phyloP scores from a whole-genome alignment of 371 early-diverging fungal species.

The Rhizopus microsporus region DNA sequence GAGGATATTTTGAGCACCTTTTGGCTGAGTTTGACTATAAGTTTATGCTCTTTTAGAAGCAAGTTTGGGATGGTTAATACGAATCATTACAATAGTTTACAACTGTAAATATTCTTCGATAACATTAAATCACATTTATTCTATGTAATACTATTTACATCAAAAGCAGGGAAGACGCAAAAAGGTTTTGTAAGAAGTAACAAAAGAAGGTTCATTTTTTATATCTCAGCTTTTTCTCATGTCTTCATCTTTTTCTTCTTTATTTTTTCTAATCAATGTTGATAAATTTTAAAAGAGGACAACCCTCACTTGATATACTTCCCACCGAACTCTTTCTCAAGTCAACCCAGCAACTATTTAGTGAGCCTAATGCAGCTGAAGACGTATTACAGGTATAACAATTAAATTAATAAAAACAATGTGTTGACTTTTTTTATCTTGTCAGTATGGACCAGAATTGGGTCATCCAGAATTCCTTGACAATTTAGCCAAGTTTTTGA shows the following conservation, averaged over 20 bases:
- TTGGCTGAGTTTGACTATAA: too few species aligned
- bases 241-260: neutral
- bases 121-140: too few species aligned
- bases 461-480: constrained; percentile 26
- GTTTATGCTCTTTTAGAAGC: too few species aligned
- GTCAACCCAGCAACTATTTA: constrained; percentile 24
- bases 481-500: constrained; percentile 31
- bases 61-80: too few species aligned
- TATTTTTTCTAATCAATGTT: constrained; percentile 8
- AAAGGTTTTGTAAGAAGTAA: too few species aligned
- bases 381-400: constrained; percentile 30
- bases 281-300: constrained; percentile 36
- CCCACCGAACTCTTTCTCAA: constrained; percentile 22
- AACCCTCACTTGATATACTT: constrained; percentile 37
- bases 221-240: neutral
- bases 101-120: too few species aligned
- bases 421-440: too few species aligned
- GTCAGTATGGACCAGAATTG: constrained; percentile 33
- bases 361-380: constrained; percentile 20
- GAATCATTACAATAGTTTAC: too few species aligned
- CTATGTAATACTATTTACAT: too few species aligned
- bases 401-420: neutral
- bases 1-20: too few species aligned
- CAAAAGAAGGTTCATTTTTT: too few species aligned
- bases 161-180: too few species aligned